Conservation (phyloP, 352 stramenopile species). For the Globisporangium nunn region DNA sequence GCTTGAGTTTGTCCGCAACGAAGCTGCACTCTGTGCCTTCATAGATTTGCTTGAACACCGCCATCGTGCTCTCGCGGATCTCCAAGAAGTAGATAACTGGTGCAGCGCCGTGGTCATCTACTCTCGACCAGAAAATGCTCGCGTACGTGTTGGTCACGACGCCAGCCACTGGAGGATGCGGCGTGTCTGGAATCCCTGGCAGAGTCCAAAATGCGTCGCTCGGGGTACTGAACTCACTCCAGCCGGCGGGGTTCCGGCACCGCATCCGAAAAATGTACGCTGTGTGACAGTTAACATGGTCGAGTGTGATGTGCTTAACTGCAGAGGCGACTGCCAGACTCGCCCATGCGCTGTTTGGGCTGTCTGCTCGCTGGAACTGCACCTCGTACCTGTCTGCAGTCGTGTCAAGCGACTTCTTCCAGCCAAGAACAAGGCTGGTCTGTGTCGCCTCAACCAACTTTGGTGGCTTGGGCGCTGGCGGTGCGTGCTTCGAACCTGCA, state of each 20-base stretch:
- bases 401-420: slow-evolving; percentile 52
- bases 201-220: slow-evolving; percentile 57
- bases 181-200: slow-evolving; percentile 34
- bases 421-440: slow-evolving; percentile 40
- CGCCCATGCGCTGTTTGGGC: slow-evolving; percentile 37
- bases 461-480: slow-evolving; percentile 27
- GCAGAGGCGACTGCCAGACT: slow-evolving; percentile 27
- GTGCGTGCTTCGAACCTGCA: slow-evolving; percentile 26
- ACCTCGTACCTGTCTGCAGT: slow-evolving; percentile 72
- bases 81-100: slow-evolving; percentile 62
- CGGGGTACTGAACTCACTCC: slow-evolving; percentile 51
- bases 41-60: slow-evolving; percentile 41
- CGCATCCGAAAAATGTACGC: slow-evolving; percentile 53
- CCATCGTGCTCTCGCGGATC: slow-evolving; percentile 25
- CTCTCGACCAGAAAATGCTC: slow-evolving; percentile 65
- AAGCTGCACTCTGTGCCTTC: slow-evolving; percentile 59
- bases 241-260: slow-evolving; percentile 56
- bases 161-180: slow-evolving; percentile 40
- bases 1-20: slow-evolving; percentile 33
- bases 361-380: slow-evolving; percentile 50
- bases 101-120: slow-evolving; percentile 44
- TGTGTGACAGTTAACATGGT: slow-evolving; percentile 39
- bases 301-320: slow-evolving; percentile 36
- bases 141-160: slow-evolving; percentile 60
- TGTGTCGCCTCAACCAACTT: slow-evolving; percentile 44